Conservation (phyloP, 108 stramenopile genomes). For the Skeletonema menzelii region DNA sequence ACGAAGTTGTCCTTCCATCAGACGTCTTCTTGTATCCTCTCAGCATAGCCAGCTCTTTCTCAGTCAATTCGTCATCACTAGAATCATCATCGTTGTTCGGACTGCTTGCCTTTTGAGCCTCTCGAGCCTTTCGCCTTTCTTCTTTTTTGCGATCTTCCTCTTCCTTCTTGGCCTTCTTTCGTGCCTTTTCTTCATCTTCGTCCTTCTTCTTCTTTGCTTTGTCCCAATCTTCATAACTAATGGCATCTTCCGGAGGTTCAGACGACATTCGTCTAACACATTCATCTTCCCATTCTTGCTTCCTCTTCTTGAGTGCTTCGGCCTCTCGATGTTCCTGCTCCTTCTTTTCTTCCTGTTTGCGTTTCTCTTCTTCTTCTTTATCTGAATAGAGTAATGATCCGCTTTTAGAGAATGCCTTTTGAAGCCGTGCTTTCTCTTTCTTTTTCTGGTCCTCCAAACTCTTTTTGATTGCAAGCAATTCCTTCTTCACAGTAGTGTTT, state of each 20-base stretch:
- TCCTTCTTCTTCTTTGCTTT: slow-evolving; percentile 61
- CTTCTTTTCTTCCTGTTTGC: slow-evolving; percentile 50
- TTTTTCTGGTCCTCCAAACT: slow-evolving; percentile 48
- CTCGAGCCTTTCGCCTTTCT: slow-evolving; percentile 45
- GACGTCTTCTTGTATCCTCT: slow-evolving; percentile 94
- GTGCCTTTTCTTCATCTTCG: slow-evolving; percentile 38
- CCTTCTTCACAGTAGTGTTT: slow-evolving; percentile 70
- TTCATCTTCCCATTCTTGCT: slow-evolving; percentile 85
- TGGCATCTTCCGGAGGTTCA: slow-evolving; percentile 48
- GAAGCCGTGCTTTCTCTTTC: slow-evolving; percentile 58
- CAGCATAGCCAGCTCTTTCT: slow-evolving; percentile 60
- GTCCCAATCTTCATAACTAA: slow-evolving; percentile 81
- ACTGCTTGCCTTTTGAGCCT: slow-evolving; percentile 23
- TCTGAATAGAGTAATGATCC: slow-evolving; percentile 64
- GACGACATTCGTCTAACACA: slow-evolving; percentile 72
- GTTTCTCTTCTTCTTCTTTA: slow-evolving; percentile 73
- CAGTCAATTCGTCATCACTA: slow-evolving; percentile 74
- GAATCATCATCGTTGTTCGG: slow-evolving; percentile 41
- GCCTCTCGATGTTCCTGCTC: slow-evolving; percentile 59
- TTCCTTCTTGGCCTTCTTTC: slow-evolving; percentile 53
- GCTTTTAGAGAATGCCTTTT: slow-evolving; percentile 68
- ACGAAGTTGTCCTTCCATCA: slow-evolving; percentile 94
- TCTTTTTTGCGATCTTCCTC: slow-evolving; percentile 54
- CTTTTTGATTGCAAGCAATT: slow-evolving; percentile 61
- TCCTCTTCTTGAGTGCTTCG: slow-evolving; percentile 60